These are phyloP conservation scores for Penicillium macrosclerotiorum DNA, from an alignment of 495 filamentous ascomycete genomes.

Conservation along the genomic window DNA sequence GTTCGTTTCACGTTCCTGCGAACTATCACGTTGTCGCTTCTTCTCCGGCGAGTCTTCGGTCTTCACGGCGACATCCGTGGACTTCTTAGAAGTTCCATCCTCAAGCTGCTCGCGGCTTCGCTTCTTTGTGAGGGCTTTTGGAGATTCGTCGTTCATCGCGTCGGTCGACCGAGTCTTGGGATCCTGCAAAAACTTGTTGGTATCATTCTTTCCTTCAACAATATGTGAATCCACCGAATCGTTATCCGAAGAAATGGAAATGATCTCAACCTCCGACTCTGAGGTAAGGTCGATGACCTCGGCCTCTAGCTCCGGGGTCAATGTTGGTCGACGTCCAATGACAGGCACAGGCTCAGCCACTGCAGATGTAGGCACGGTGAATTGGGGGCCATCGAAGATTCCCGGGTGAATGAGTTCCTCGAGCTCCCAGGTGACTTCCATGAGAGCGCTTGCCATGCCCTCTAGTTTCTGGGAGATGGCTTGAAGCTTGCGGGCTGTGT, in stretches of 20 bases:
- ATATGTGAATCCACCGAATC: slow-evolving; percentile 1
- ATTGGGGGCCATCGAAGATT: not conserved
- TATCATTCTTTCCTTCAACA: slow-evolving; percentile 12
- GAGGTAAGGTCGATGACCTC: too few relatives aligned
- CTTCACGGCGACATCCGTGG: slow-evolving; percentile 1
- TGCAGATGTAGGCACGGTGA: too few relatives aligned
- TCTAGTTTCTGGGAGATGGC: too few relatives aligned
- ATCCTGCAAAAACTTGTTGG: slow-evolving; percentile 13
- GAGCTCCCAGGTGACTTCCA: too few relatives aligned
- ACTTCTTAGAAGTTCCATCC: slow-evolving; percentile 31
- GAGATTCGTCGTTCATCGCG: slow-evolving; percentile 13
- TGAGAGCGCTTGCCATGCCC: too few relatives aligned
- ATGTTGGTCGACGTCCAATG: too few relatives aligned
- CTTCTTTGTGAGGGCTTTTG: slow-evolving; percentile 44
- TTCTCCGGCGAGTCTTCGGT: slow-evolving; percentile 32
- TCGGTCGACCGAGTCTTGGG: not conserved
- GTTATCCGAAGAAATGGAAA: not conserved
- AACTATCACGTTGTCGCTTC: slow-evolving; percentile 46
- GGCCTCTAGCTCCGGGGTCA: too few relatives aligned
- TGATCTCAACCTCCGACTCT: not conserved
- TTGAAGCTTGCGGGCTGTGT: too few relatives aligned
- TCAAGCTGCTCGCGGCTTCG: slow-evolving; percentile 53
- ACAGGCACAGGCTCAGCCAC: too few relatives aligned
- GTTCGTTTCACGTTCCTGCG: slow-evolving; percentile 29
- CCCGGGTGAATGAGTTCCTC: too few relatives aligned